Evolutionary conservation across 306 rosid species (phyloP).

Genomic region (Medicago ruthenica): DNA sequence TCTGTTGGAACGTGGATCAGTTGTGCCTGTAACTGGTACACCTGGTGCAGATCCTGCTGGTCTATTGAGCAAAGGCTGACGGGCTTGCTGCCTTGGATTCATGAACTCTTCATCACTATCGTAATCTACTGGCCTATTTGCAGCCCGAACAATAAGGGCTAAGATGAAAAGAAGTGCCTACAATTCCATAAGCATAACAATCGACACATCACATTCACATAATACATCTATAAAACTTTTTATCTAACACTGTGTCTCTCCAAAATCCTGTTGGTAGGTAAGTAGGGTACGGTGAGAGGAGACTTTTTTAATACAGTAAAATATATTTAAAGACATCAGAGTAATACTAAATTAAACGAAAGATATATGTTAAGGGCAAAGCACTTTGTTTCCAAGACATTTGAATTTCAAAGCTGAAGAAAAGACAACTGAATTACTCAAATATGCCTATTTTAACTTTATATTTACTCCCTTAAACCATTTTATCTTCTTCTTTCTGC

Average conservation of each 20-base stretch:
- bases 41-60: constrained; percentile 74
- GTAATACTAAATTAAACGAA: constrained; percentile 11
- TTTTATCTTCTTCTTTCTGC: constrained; percentile 11
- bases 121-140: constrained; percentile 74
- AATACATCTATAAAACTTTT: constrained; percentile 11
- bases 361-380: constrained; percentile 23
- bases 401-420: constrained; percentile 17
- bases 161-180: constrained; percentile 92
- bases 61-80: constrained; percentile 89
- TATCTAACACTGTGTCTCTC: constrained; percentile 8
- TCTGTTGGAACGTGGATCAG: constrained; percentile 79
- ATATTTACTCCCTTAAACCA: neutral
- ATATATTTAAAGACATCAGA: constrained; percentile 10
- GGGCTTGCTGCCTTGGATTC: constrained; percentile 73
- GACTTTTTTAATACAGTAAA: constrained; percentile 14
- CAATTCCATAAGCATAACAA: constrained; percentile 42
- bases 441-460: constrained; percentile 23
- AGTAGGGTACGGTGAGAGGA: constrained; percentile 12
- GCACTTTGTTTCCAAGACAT: constrained; percentile 7
- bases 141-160: constrained; percentile 83
- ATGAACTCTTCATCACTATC: constrained; percentile 94
- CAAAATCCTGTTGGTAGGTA: constrained; percentile 24
- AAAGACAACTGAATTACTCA: constrained; percentile 8
- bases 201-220: constrained; percentile 31
- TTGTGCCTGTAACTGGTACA: constrained; percentile 72